Evolutionary conservation across 176 grass and related monocot species (phyloP).

Genomic region (Alopecurus myosuroides): DNA sequence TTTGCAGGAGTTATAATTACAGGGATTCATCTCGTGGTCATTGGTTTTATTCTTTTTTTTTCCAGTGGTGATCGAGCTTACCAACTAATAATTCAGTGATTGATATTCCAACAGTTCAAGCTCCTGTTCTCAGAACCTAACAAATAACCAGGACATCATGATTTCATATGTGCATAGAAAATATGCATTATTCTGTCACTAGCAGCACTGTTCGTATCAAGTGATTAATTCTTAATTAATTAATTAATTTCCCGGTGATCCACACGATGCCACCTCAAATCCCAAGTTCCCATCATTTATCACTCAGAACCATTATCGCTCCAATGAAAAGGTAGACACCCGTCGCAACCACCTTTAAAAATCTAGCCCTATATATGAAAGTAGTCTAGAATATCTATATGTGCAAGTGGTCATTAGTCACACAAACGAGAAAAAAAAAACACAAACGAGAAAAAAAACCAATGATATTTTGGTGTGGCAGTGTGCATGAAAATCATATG

Average conservation of each 20-base stretch:
- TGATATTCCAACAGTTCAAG: not conserved
- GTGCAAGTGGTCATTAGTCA: not conserved
- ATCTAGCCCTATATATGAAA: not conserved
- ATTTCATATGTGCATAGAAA: not conserved
- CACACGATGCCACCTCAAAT: slow-evolving; percentile 18
- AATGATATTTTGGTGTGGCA: slow-evolving; percentile 6
- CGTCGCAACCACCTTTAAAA: slow-evolving; percentile 12
- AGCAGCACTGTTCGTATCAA: not conserved
- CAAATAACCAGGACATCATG: not conserved
- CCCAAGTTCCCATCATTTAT: slow-evolving; percentile 13
- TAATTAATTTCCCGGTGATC: not conserved
- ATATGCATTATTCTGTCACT: not conserved
- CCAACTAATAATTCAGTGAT: slow-evolving; percentile 23
- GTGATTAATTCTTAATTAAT: not conserved
- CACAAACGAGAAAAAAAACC: not conserved
- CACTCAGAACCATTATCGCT: slow-evolving; percentile 1
- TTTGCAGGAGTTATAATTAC: not conserved
- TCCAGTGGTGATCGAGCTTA: not conserved
- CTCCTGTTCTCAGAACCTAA: slow-evolving; percentile 6
- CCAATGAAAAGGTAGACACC: not conserved
- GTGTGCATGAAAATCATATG: slow-evolving; percentile 4
- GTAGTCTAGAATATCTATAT: no score
- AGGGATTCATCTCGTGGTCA: not conserved
- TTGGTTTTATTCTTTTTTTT: slow-evolving; percentile 15
- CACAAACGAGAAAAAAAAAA: not conserved